Conservation (phyloP, 2,329 filamentous ascomycete species). For the Lachnellula hyalina region DNA sequence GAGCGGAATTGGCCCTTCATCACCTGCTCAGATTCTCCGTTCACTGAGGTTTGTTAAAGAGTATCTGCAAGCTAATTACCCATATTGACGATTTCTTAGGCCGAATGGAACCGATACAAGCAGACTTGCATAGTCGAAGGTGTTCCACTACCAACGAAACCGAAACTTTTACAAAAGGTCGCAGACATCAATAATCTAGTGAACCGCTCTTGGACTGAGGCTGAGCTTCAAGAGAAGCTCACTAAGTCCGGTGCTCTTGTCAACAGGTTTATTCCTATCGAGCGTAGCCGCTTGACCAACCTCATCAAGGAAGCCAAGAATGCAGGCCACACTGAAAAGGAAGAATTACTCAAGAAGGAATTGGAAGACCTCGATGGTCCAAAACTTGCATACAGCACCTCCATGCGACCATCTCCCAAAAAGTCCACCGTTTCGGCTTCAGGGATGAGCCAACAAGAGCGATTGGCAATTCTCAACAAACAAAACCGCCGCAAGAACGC, state of each 20-base stretch:
- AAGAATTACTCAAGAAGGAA: slow-evolving; percentile 51
- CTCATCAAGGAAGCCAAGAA: slow-evolving; percentile 62
- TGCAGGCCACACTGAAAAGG: slow-evolving; percentile 55
- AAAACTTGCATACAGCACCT: slow-evolving; percentile 69
- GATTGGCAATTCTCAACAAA: slow-evolving; percentile 75
- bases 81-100: slow-evolving; percentile 37
- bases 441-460: slow-evolving; percentile 66
- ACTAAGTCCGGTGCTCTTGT: slow-evolving; percentile 64
- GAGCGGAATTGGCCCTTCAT: slow-evolving; percentile 86
- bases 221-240: slow-evolving; percentile 76
- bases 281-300: slow-evolving; percentile 62
- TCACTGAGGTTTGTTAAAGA: slow-evolving; percentile 64
- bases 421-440: slow-evolving; percentile 37
- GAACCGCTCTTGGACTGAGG: slow-evolving; percentile 75
- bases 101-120: slow-evolving; percentile 78
- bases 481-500: slow-evolving; percentile 79
- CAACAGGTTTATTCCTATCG: slow-evolving; percentile 58
- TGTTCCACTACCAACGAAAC: slow-evolving; percentile 67
- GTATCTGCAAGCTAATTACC: background rate
- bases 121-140: slow-evolving; percentile 67
- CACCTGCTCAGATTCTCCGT: slow-evolving; percentile 76
- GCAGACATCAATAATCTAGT: slow-evolving; percentile 75
- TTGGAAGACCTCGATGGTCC: slow-evolving; percentile 60
- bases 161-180: slow-evolving; percentile 64
- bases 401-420: slow-evolving; percentile 50